A percentile compares a stretch with the other conserved stretches of the same genome.
Conservation (phyloP, 352 stramenopile genomes). For the Phytophthora nicotianae region DNA sequence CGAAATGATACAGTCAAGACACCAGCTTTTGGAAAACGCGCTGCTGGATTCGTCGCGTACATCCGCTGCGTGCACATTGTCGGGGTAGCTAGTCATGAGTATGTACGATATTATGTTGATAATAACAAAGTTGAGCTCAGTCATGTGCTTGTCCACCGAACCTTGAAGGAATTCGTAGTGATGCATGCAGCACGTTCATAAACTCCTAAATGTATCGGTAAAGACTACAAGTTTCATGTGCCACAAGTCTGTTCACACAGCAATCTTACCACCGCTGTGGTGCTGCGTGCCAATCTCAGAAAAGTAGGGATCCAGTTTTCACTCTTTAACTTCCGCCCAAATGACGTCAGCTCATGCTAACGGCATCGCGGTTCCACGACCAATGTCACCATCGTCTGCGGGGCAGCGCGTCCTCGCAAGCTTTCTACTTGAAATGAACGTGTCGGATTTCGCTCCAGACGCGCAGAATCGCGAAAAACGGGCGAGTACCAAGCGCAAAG, state of each 20-base stretch:
- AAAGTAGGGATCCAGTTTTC: background rate
- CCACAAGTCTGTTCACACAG: background rate
- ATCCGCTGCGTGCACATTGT: background rate
- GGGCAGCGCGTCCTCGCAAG: constrained; percentile 1
- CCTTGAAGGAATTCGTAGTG: background rate
- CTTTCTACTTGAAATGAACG: constrained; percentile 7
- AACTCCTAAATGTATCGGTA: too few species aligned
- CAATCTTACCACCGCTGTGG: background rate
- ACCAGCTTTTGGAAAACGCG: constrained; percentile 21
- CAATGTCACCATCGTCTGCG: background rate
- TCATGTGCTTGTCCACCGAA: too few species aligned
- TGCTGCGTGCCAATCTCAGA: background rate
- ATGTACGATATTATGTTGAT: background rate
- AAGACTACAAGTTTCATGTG: background rate
- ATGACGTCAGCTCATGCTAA: background rate
- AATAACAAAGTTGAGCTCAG: background rate
- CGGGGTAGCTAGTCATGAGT: background rate
- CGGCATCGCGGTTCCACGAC: background rate
- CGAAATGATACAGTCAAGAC: constrained; percentile 3
- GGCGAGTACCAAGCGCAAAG: background rate
- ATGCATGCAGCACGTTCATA: too few species aligned
- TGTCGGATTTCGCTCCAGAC: background rate
- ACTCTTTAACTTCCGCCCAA: background rate
- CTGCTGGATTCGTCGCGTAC: constrained; percentile 6
- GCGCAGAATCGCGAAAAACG: background rate